Conservation (phyloP, 2,329 filamentous ascomycete species). For the Ciborinia camelliae region DNA sequence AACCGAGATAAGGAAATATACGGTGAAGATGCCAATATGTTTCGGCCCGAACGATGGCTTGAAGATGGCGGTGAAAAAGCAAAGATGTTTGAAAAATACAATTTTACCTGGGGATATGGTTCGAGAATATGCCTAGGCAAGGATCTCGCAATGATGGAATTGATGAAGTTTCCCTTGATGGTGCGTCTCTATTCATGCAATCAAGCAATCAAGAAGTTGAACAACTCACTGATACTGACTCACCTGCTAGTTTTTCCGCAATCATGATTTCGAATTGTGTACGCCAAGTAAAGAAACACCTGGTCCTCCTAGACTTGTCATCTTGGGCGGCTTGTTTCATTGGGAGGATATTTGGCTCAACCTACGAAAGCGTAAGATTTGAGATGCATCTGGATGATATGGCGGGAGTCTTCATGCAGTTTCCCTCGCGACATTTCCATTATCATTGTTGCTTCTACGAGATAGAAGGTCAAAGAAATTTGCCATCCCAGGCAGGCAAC, state of each 20-base stretch:
- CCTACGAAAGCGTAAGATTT: background rate
- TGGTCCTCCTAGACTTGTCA: background rate
- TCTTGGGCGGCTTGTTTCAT: background rate
- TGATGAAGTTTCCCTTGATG: constrained; percentile 9
- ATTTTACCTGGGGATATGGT: constrained; percentile 16
- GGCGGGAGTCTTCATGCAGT: background rate
- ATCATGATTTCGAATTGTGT: background rate
- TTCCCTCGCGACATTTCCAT: background rate
- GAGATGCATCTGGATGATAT: background rate
- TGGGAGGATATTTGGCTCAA: constrained; percentile 7
- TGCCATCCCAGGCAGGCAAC: too few species aligned
- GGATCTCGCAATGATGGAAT: constrained; percentile 14
- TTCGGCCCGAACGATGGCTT: constrained; percentile 11
- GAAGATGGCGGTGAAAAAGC: constrained; percentile 1
- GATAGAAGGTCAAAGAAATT: background rate
- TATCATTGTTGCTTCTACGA: background rate
- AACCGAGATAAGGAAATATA: constrained; percentile 11
- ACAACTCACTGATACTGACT: too few species aligned
- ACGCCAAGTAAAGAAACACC: constrained; percentile 1
- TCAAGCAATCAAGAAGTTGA: background rate
- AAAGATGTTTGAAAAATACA: constrained; percentile 7
- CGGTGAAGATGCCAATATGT: constrained; percentile 12
- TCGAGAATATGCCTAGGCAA: constrained; percentile 13
- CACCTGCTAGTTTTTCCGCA: background rate
- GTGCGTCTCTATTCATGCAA: background rate